Evolutionary conservation across 1,284 basidiomycete species (phyloP).

Genomic region (Cryptococcus hybrid): DNA sequence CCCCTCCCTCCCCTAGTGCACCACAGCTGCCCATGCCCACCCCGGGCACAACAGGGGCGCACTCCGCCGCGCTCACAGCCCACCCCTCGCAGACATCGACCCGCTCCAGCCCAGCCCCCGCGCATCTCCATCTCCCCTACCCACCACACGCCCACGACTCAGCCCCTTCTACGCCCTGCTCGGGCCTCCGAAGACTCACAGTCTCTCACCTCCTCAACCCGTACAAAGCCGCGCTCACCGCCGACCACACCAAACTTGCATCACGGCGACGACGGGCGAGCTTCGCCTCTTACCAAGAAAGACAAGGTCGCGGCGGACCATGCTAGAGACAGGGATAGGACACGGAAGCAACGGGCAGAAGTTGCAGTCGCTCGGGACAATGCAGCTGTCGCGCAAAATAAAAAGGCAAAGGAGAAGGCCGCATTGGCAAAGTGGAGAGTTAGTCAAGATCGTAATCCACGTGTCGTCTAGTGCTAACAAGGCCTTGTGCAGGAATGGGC

Average conservation of each 20-base stretch:
- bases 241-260: constrained; percentile 2
- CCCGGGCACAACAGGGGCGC: too few species aligned
- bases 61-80: too few species aligned
- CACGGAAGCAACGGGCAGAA: constrained; percentile 1
- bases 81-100: constrained; percentile 61
- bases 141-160: too few species aligned
- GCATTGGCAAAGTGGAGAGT: constrained; percentile 46
- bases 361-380: not conserved
- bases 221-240: not conserved
- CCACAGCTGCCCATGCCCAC: too few species aligned
- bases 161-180: too few species aligned
- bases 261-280: not conserved
- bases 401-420: constrained; percentile 29
- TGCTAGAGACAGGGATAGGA: constrained; percentile 14
- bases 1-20: too few species aligned
- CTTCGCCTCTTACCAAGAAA: too few species aligned
- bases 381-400: not conserved
- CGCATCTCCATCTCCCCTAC: too few species aligned
- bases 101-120: constrained; percentile 71
- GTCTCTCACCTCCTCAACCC: not conserved
- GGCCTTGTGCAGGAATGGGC: constrained; percentile 35
- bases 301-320: too few species aligned
- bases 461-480: not conserved
- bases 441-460: constrained; percentile 9
- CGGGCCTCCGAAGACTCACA: not conserved